Evolutionary conservation across 1,284 basidiomycete genomes (phyloP).

Genomic region (Amylostereum chailletii): DNA sequence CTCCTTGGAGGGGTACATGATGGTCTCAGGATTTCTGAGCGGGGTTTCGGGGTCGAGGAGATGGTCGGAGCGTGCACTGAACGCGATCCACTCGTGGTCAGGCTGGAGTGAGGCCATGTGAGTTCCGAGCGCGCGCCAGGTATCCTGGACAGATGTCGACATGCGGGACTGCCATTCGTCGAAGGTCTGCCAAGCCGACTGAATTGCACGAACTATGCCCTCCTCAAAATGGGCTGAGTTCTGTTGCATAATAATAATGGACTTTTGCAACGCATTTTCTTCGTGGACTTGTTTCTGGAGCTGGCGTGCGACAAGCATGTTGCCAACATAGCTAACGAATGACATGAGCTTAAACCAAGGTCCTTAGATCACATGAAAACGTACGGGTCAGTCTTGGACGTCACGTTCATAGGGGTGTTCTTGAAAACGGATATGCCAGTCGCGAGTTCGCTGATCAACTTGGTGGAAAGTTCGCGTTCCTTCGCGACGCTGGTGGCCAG

Average conservation of each 20-base stretch:
- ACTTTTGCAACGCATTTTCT: constrained; percentile 97
- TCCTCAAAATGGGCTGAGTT: constrained; percentile 97
- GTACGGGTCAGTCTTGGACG: constrained; percentile 81
- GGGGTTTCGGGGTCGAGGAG: constrained; percentile 96
- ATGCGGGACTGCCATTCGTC: constrained; percentile 96
- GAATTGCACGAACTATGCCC: constrained; percentile 91
- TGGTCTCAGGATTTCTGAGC: constrained; percentile 70
- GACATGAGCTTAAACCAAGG: not conserved
- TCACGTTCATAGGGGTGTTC: constrained; percentile 89
- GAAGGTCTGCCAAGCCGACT: constrained; percentile 96
- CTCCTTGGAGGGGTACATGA: constrained; percentile 90
- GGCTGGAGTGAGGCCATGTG: constrained; percentile 83
- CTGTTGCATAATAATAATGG: constrained; percentile 98
- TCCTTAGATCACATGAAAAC: constrained; percentile 16
- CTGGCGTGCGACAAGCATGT: constrained; percentile 79
- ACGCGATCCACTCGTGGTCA: constrained; percentile 95
- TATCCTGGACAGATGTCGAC: constrained; percentile 71
- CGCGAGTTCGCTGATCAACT: constrained; percentile 82
- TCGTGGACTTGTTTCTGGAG: constrained; percentile 93
- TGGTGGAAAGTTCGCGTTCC: constrained; percentile 87
- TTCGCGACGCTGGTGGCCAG: constrained; percentile 90
- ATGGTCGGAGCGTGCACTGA: constrained; percentile 91
- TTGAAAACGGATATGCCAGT: constrained; percentile 86
- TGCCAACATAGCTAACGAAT: constrained; percentile 49
- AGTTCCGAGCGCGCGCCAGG: constrained; percentile 69